Evolutionary conservation across 2,329 filamentous ascomycete species (phyloP).

Genomic region (Diaporthe sp.): DNA sequence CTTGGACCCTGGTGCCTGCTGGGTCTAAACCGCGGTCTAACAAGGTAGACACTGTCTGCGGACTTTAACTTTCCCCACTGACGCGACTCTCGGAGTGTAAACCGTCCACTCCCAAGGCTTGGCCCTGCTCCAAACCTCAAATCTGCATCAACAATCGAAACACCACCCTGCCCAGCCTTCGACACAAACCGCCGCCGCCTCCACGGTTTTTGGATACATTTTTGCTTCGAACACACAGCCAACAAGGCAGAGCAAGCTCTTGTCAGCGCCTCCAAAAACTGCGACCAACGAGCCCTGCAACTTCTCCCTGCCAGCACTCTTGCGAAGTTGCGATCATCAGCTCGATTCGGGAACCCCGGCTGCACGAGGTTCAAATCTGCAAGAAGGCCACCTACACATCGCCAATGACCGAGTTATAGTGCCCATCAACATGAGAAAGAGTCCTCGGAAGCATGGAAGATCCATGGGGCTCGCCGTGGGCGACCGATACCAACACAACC

Average conservation of each 20-base stretch:
- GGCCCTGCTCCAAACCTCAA: constrained; percentile 28
- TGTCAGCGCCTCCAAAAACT: neutral
- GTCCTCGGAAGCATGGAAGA: constrained; percentile 66
- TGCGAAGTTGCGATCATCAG: constrained; percentile 19
- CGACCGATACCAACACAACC: constrained; percentile 46
- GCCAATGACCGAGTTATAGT: constrained; percentile 35
- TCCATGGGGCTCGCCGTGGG: constrained; percentile 74
- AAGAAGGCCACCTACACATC: constrained; percentile 34
- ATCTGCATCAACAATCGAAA: constrained; percentile 24
- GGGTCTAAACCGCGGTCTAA: neutral
- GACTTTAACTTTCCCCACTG: constrained; percentile 22
- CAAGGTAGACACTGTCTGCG: neutral
- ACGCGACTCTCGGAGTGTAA: constrained; percentile 9
- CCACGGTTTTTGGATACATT: constrained; percentile 16
- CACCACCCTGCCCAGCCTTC: constrained; percentile 21
- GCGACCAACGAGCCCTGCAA: neutral
- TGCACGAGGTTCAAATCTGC: constrained; percentile 14
- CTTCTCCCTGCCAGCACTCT: neutral
- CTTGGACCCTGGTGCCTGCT: neutral
- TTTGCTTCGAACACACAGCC: neutral
- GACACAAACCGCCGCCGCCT: neutral
- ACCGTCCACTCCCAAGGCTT: constrained; percentile 16
- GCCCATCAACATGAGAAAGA: constrained; percentile 40
- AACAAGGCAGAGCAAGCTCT: neutral
- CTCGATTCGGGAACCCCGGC: constrained; percentile 11